Base-by-base conservation (phyloP, 306 rosid species). In the Quercus suber region DNA sequence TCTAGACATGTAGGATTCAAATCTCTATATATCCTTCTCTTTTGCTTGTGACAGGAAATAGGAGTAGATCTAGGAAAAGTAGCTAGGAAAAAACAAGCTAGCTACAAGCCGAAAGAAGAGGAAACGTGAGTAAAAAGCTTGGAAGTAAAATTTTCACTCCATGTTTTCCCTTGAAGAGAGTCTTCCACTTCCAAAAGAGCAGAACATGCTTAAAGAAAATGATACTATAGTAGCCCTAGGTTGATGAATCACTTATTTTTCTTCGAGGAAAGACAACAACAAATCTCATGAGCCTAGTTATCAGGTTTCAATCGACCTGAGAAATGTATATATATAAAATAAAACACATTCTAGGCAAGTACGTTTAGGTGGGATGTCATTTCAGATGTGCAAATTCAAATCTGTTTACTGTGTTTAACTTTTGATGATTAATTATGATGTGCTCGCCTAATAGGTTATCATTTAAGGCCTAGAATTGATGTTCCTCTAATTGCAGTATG, bases 401-500 rank as follows among this genome's bases (percentile, higher is more conserved):
- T 59, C 65, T 59, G 65, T 59, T 59, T 13, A 49, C 53, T 49
- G 4, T 49, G 53, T 49, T 49, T 49, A 59, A 1, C 65, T 59
- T 9, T 14, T 23, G 65, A 59, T 11, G 3, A 20, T 59, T 59
- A 23, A 59, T 23, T 59, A 21, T 23, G 33, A 28, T 21, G 31
- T 59, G 65, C 65, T 59, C 31, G 2, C 67, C 67, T 59, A 3
- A 59, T 21, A 59, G 17, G 63, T 79, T 84, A 18, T 37, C 75
- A 73, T 65, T 69, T 33, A 49, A 80, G 70, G 71, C 65, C 59
- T 76, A 72, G 63, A 77, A 82, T 45, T 71, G 74, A 85, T 60
- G 75, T 75, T 80, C 75, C 65, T 73, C 67, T 80, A 35, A 76
- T 69, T 90, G 85, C 95, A 92, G 97, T 92, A 92, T 84, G 78